phyloP scores from a whole-genome alignment of 768 basidiomycete species.

The Termitomyces sp. region DNA sequence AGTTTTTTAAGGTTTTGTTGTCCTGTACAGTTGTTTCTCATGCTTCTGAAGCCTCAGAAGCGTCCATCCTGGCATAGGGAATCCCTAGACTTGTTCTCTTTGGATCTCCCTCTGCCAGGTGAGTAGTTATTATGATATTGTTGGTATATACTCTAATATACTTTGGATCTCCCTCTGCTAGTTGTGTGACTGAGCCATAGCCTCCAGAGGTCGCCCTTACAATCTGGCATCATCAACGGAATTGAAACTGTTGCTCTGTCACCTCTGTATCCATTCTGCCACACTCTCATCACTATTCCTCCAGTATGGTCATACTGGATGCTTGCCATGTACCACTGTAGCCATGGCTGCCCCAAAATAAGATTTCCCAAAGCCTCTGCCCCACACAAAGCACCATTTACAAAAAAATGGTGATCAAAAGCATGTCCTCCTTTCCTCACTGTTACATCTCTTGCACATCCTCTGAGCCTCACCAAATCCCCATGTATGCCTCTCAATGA shows the following conservation, averaged over 20 bases:
- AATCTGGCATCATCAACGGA: too few relatives aligned
- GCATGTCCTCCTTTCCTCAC: background rate
- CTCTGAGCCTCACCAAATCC: background rate
- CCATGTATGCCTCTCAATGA: background rate
- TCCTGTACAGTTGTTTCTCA: too few relatives aligned
- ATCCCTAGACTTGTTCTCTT: too few relatives aligned
- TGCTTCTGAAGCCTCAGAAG: too few relatives aligned
- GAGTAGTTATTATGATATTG: too few relatives aligned
- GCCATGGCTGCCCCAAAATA: conserved; percentile 17
- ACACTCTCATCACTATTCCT: conserved; percentile 7
- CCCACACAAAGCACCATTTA: background rate
- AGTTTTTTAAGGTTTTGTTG: too few relatives aligned
- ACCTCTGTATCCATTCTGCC: background rate
- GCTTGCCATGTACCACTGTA: conserved; percentile 13
- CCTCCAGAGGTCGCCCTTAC: too few relatives aligned
- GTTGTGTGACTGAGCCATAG: too few relatives aligned
- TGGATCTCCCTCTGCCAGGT: too few relatives aligned
- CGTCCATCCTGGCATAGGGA: too few relatives aligned
- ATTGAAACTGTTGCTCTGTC: background rate
- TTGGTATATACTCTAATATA: too few relatives aligned
- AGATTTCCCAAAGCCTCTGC: conserved; percentile 8
- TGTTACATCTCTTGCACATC: background rate
- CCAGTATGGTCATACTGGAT: conserved; percentile 11
- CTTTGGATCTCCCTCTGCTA: too few relatives aligned
- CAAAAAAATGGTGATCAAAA: conserved; percentile 5